These are phyloP conservation scores for Capsicum pubescens DNA, from an alignment of 257 asterid genomes.

Conservation along the genomic window DNA sequence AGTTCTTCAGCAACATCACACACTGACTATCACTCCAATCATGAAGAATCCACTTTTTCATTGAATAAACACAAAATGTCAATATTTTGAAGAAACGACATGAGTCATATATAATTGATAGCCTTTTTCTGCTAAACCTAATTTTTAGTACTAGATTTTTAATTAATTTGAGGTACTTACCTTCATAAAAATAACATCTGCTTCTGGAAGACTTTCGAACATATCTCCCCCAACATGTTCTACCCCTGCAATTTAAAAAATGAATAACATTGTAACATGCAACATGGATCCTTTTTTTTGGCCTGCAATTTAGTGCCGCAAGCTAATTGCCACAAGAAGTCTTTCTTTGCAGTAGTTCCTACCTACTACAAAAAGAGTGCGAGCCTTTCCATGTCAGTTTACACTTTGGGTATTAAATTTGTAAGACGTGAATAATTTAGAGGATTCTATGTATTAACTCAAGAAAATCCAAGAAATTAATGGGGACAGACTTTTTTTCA, in stretches of 20 bases:
- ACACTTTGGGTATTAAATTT: too few species aligned
- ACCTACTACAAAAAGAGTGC: too few species aligned
- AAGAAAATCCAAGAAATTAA: too few species aligned
- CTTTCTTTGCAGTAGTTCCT: too few species aligned
- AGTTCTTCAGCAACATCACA: conserved; percentile 41
- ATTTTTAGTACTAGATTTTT: background rate
- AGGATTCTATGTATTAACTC: too few species aligned
- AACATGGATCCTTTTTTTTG: too few species aligned
- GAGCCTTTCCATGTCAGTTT: too few species aligned
- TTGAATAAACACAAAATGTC: background rate
- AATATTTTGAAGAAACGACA: background rate
- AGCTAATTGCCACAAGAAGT: too few species aligned
- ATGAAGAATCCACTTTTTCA: conserved; percentile 48
- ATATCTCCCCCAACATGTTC: conserved; percentile 56
- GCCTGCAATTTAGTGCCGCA: too few species aligned
- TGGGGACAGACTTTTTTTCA: too few species aligned
- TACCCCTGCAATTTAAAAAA: conserved; percentile 40
- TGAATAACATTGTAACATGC: too few species aligned
- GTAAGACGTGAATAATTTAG: too few species aligned
- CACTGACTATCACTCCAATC: conserved; percentile 51
- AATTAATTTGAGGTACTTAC: background rate
- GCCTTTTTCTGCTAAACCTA: background rate
- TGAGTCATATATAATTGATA: background rate
- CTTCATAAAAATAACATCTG: conserved; percentile 45
- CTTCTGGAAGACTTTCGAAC: conserved; percentile 51